Base-by-base conservation (phyloP, 1,139 yeast genomes). In the Blastobotrys capitulatus region DNA sequence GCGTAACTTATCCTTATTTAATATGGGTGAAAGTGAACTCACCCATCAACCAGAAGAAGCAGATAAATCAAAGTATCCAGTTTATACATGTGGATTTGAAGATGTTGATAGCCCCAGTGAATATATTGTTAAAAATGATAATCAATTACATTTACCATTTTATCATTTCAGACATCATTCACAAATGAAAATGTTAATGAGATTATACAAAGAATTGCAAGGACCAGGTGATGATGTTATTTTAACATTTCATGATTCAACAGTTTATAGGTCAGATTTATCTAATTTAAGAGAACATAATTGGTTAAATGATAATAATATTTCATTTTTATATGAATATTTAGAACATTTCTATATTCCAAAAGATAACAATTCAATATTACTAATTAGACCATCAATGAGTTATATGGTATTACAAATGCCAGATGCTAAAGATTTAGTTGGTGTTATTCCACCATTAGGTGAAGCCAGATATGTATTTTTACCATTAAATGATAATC, bases 221-320 rank as follows among this genome's bases (percentile, higher is more conserved):
- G 55, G 52, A 4, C 39, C 46, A 20, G 43, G 37, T 7, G 48
- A 50, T 12, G 57, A 52, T 15, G 56, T 54, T 1, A 43, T 56
- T 1, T 40, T 56, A 19, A 54, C 54, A 38, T 56, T 69, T 53
- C 69, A 70, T 44, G 78, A 74, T 53, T 68, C 74, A 6, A 67
- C 78, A 0, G 64, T 78, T 2, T 75, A 73, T 54, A 65, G 69
- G 41, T 72, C 71, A 39, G 84, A 79, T 57, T 52, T 79, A 18
- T 66, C 58, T 48, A 76, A 72, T 57, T 63, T 74, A 36, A 63
- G 63, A 46, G 72, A 72, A 44, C 85, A 78, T 29, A 84, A 82
- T 60, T 85, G 94, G 94, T 67, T 86, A 31, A 82, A 81, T 58
- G 94, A 85, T 60, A 83, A 82, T 59, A 79, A 82, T 55, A 76